Conservation (phyloP, 1,284 basidiomycete genomes). For the Vanrija sp. region DNA sequence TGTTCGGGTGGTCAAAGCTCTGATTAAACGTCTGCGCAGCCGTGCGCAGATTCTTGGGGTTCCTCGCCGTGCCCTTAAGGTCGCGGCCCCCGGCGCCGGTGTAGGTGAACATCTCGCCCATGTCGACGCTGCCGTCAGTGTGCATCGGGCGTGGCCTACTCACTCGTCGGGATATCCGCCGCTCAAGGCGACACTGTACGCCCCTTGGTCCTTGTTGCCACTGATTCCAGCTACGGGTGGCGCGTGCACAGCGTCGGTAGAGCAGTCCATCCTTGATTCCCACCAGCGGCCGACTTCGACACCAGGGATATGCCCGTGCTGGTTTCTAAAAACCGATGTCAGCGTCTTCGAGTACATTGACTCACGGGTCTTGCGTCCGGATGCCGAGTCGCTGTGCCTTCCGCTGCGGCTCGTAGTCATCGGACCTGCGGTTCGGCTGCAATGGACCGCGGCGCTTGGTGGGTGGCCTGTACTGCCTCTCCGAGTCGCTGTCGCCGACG, state of each 20-base stretch:
- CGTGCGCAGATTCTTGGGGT: conserved; percentile 49
- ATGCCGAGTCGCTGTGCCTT: conserved; percentile 28
- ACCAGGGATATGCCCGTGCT: conserved; percentile 37
- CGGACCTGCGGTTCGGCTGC: background rate
- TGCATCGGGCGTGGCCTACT: background rate
- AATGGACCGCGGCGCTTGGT: background rate
- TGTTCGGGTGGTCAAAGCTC: conserved; percentile 41
- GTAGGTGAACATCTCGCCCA: conserved; percentile 42
- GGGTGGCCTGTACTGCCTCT: conserved; percentile 1
- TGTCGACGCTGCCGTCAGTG: conserved; percentile 26
- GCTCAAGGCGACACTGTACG: conserved; percentile 47
- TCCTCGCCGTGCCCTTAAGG: conserved; percentile 43
- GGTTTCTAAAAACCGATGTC: conserved; percentile 14
- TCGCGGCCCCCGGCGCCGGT: conserved; percentile 39
- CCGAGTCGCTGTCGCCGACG: background rate
- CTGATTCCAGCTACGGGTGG: conserved; percentile 40
- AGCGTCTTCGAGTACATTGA: background rate
- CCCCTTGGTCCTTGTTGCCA: conserved; percentile 36
- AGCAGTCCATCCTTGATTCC: conserved; percentile 38
- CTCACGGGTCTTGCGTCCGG: conserved; percentile 36
- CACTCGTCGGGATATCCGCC: conserved; percentile 48
- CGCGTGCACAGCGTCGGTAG: conserved; percentile 39
- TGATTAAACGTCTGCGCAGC: conserved; percentile 50
- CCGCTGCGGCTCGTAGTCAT: conserved; percentile 12
- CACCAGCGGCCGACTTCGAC: conserved; percentile 39